These are phyloP conservation scores for Spergularia azorica DNA, from an alignment of 179 eudicot genomes.

Conservation along the genomic window DNA sequence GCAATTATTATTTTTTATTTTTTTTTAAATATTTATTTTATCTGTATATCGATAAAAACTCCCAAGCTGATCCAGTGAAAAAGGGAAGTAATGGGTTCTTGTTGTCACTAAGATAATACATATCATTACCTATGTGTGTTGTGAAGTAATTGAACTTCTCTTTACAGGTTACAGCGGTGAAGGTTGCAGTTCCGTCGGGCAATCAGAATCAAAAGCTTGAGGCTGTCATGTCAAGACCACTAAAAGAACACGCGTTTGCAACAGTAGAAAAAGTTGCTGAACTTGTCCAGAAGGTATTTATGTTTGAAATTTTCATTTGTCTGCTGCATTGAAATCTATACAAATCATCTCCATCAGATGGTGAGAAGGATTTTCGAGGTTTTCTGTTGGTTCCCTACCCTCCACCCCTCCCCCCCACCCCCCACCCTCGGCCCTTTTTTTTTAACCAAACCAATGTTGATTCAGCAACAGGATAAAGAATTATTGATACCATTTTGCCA, in stretches of 20 bases:
- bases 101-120: neutral
- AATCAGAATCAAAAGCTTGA: constrained; percentile 65
- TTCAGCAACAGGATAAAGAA: too few species aligned
- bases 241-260: constrained; percentile 96
- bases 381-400: neutral
- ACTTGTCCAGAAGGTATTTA: constrained; percentile 73
- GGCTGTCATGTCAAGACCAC: constrained; percentile 66
- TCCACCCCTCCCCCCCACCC: too few species aligned
- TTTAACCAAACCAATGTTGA: too few species aligned
- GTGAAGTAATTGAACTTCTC: neutral
- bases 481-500: too few species aligned
- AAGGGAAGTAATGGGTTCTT: neutral
- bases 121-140: neutral
- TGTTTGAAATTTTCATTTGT: neutral
- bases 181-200: constrained; percentile 69
- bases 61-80: neutral
- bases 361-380: neutral
- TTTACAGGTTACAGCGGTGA: constrained; percentile 88
- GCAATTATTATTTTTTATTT: neutral
- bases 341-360: neutral
- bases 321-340: neutral
- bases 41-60: neutral
- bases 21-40: neutral
- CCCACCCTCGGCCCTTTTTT: too few species aligned
- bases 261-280: constrained; percentile 87